Evolutionary conservation across 2,329 filamentous ascomycete genomes (phyloP), one percentile per base, ranked within the genome.

Genomic region (Ceratocystiopsis sp.): DNA sequence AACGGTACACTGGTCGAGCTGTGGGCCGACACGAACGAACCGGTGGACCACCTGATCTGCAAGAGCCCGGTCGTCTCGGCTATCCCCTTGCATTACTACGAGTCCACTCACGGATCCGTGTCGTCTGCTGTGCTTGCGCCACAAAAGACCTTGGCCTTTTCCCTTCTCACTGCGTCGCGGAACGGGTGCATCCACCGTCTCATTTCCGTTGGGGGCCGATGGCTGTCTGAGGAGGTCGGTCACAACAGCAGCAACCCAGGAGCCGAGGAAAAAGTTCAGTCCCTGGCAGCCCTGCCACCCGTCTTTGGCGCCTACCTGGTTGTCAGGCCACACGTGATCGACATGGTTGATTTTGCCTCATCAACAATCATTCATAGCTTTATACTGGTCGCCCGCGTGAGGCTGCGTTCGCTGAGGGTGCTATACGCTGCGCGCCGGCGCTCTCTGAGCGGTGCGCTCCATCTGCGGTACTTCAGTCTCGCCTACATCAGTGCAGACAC

Each of bases 1-100:
- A 76, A 80, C 42, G 82, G 81, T 0, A 64, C 67, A 3, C 61
- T 85, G 53, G 68, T 66, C 0, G 75, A 81, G 51, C 57, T 80
- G 12, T 63, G 66, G 40, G 59, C 71, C 15, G 66, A 66, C 7
- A 60, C 57, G 25, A 62, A 60, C 18, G 57, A 63, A 38, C 55
- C 59, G 4, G 58, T 53, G 19, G 65, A 67, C 25, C 64, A 67
- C 45, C 53, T 56, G 15, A 64, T 79, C 33, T 75, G 70, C 52
- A 66, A 64, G 25, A 70, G 64, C 42, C 62, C 68, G 1, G 55
- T 80, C 10, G 59, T 68, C 21, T 72, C 64, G 32, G 71, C 68
- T 12, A 61, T 62, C 36, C 57, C 61, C 35, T 57, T 73, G n/a
- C 35, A 46, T 1, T 45, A 34, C 13, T 9, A 40, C 16, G 18